Percentiles rank a stretch among this genome's conserved stretches.
Conservation (phyloP, 179 eudicot species). For the Sideroxylon spinosum region DNA sequence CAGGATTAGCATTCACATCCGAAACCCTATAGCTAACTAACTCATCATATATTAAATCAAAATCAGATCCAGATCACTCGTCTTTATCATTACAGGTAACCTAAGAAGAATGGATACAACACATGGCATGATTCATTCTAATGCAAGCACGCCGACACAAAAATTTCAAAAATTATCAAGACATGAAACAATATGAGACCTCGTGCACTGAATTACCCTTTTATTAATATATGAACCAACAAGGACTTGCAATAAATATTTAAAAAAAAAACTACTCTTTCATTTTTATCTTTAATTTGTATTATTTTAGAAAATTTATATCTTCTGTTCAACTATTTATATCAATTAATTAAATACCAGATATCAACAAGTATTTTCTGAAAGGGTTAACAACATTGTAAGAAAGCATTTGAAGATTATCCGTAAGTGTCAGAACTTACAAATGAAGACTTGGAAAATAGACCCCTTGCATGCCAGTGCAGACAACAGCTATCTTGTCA, state of each 20-base stretch:
- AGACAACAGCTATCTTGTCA: conserved; percentile 63
- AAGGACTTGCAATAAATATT: too few species aligned
- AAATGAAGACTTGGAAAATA: conserved; percentile 67
- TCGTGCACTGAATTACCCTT: too few species aligned
- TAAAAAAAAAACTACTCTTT: too few species aligned
- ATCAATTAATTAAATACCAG: neutral
- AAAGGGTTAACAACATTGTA: neutral
- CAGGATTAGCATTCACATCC: neutral
- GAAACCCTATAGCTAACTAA: neutral
- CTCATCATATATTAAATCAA: neutral
- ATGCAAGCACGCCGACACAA: too few species aligned
- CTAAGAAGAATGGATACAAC: too few species aligned
- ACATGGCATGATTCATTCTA: too few species aligned
- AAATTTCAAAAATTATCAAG: too few species aligned
- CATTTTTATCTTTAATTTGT: too few species aligned
- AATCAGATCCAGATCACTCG: neutral
- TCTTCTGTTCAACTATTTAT: too few species aligned
- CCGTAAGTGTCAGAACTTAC: conserved; percentile 42
- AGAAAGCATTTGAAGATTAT: neutral
- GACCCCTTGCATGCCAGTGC: conserved; percentile 78
- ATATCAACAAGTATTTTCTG: neutral
- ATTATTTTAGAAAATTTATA: too few species aligned
- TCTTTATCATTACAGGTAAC: neutral
- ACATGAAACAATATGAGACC: too few species aligned
- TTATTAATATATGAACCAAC: too few species aligned